Evolutionary conservation across 192 early-diverging fungal species (phyloP), one percentile per base, ranked within the genome.

Genomic region (Podila epicladia): DNA sequence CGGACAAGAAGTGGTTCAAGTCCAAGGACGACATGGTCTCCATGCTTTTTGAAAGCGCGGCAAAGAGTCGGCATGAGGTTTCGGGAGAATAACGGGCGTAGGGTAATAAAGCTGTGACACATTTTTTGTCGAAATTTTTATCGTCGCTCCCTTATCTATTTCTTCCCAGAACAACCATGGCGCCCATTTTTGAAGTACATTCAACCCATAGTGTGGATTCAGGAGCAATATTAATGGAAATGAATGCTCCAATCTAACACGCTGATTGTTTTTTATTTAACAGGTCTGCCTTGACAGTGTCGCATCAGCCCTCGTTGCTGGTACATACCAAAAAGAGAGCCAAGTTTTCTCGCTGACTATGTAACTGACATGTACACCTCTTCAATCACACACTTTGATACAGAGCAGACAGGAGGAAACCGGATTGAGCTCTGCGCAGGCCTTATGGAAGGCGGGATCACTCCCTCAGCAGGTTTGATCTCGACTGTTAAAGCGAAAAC

Each of bases 361-460:
- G 29, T 19, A 12, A 3, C 31, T 19, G 29, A 62, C 60, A 19
- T 8, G 8, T 32, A 19, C 32, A 26, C 60, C 19, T 9, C 31
- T 5, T 33, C 17, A 32, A 28, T 33, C 60, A 37, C 28, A 61
- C 31, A 11, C 24, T 33, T 29, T 33, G 15, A 33, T 24, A 62
- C 53, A 85, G 89, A 92, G 65, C 62, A 83, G 26, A 83, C 86
- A 48, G 87, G 91, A 3, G 92, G 89, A 22, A 68, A 64, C 4
- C 67, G 92, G 26, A 83, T 93, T 22, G 92, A 93, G 60, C 78
- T 93, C 32, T 93, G 92, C 82, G 90, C 84, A 9, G 90, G 89
- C 32, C 67, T 93, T 28, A 73, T 88, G 48, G 92, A 92, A 55
- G 91, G 92, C 28, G 91, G 89, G 9, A 90, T 87, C 24, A 92